Base-by-base conservation (phyloP, 345 rosid species). In the Syzygium oleosum region DNA sequence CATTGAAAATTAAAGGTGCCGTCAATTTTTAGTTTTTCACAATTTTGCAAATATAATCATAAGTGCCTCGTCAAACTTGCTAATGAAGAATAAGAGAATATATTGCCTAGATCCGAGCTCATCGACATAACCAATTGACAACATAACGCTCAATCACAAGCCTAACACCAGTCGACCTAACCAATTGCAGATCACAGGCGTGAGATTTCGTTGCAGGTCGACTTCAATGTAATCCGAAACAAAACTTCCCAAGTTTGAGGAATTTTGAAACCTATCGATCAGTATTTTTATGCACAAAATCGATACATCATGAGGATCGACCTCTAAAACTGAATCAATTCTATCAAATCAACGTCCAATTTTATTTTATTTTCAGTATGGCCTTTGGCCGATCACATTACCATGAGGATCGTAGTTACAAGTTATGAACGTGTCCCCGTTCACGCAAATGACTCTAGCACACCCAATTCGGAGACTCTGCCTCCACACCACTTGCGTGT, bases 401-500 rank as follows among this genome's bases (percentile, higher is more conserved):
- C 98, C 96, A 4, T 91, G 97, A 29, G 96, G 97, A 87, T 94
- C 92, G 87, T 96, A 94, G 77, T 91, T 92, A 90, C 96, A 94
- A 13, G 88, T 87, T 58, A 94, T 87, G 85, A 95, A 91, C 19
- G 95, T 94, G 85, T 90, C 96, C 25, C 94, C 95, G 41, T 68
- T 93, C 65, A 21, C 84, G 87, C 96, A 94, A 52, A 51, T 86
- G 27, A 90, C 88, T 77, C 87, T 87, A 1, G 95, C 95, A 56
- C 98, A 96, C 5, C 96, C 97, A 61, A 95, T 46, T 89, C 87
- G 92, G 89, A 86, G 52, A 85, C 94, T 93, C 51, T 94, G 88
- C 90, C 92, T 93, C 98, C 98, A 95, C 52, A 96, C 92, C 46
- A 95, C 88, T 85, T 95, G 97, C 2, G 96, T 95, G 87, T 93